Evolutionary conservation across 148 eudicot genomes (phyloP).

Genomic region (Fagopyrum esculentum): DNA sequence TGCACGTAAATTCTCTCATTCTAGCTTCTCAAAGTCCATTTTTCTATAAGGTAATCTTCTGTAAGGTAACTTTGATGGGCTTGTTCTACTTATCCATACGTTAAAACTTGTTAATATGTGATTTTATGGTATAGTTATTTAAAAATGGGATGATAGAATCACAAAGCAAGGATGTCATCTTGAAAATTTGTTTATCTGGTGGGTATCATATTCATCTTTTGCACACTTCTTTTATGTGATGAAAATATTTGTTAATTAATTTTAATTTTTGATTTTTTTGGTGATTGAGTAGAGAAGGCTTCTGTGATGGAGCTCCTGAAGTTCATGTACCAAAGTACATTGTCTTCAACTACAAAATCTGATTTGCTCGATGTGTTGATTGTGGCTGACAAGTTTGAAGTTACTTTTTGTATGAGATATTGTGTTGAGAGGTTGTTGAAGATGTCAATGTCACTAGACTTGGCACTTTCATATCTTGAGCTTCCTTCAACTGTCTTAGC

Average conservation of each 20-base stretch:
- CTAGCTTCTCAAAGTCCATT: constrained; percentile 94
- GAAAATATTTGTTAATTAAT: no score
- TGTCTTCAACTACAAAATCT: constrained; percentile 41
- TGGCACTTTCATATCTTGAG: constrained; percentile 57
- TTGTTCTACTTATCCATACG: no score
- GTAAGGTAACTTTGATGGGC: not conserved
- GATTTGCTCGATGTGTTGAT: constrained; percentile 65
- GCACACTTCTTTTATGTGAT: no score
- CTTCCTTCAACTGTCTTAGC: constrained; percentile 72
- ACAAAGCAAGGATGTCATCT: constrained; percentile 79
- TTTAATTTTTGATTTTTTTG: no score
- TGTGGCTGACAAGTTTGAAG: constrained; percentile 82
- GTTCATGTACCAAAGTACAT: constrained; percentile 59
- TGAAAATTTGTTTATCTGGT: constrained; percentile 13
- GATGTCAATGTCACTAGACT: constrained; percentile 65
- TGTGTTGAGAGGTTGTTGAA: constrained; percentile 47
- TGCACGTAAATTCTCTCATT: constrained; percentile 83
- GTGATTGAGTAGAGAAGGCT: constrained; percentile 51
- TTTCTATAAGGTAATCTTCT: constrained; percentile 64
- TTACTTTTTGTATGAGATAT: constrained; percentile 65
- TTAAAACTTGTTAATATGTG: no score
- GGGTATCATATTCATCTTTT: no score
- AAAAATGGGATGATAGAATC: constrained; percentile 94
- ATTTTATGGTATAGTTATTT: constrained; percentile 44
- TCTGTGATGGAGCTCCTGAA: constrained; percentile 72